Conservation (phyloP, 768 basidiomycete species). For the Pilatotrama ljubarskyi region DNA sequence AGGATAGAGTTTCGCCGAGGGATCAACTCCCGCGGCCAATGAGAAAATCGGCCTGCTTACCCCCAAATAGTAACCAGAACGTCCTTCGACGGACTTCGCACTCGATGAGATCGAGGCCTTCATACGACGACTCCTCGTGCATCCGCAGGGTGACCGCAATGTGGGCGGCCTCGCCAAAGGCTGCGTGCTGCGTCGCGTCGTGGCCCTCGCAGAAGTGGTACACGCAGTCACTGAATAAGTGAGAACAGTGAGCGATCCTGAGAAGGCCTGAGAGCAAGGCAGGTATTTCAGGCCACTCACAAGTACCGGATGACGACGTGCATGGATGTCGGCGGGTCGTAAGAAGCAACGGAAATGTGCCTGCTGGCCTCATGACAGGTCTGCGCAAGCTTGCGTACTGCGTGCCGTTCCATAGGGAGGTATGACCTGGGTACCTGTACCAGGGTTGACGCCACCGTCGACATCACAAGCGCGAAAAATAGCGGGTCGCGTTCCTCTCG, state of each 20-base stretch:
- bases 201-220: constrained; percentile 91
- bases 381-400: constrained; percentile 84
- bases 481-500: constrained; percentile 87
- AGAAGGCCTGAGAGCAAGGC: neutral
- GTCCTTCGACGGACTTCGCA: constrained; percentile 81
- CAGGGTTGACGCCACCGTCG: constrained; percentile 82
- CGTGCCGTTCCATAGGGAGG: constrained; percentile 80
- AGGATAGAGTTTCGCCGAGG: constrained; percentile 15
- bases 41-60: constrained; percentile 41
- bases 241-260: constrained; percentile 3
- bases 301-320: constrained; percentile 89
- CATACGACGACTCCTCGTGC: constrained; percentile 85
- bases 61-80: constrained; percentile 91
- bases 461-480: constrained; percentile 90
- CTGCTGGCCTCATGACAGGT: constrained; percentile 81
- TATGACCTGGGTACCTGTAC: constrained; percentile 89
- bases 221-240: constrained; percentile 62
- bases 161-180: constrained; percentile 84
- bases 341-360: constrained; percentile 75
- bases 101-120: constrained; percentile 82
- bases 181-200: constrained; percentile 84
- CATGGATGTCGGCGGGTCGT: constrained; percentile 82
- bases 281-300: constrained; percentile 46
- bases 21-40: constrained; percentile 1
- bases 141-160: constrained; percentile 80